Percentiles rank a stretch among this genome's conserved stretches.
Evolutionary conservation across 371 early-diverging fungal genomes (phyloP).

Genomic region (Blastocladiella emersonii): DNA sequence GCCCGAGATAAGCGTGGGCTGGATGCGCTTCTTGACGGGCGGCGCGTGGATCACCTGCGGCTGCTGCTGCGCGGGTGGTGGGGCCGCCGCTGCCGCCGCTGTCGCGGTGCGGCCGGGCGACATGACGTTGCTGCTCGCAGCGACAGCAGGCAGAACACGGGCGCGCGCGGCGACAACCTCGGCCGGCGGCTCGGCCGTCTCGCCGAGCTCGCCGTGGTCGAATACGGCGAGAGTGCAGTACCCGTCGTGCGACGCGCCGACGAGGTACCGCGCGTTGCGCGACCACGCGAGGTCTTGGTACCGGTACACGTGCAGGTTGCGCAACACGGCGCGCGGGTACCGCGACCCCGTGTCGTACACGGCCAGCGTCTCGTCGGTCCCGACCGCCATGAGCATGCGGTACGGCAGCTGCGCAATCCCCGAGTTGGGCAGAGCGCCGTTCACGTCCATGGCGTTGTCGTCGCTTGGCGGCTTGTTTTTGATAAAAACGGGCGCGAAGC

Average conservation of each 20-base stretch:
- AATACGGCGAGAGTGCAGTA: neutral
- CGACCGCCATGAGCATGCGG: conserved; percentile 72
- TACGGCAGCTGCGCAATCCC: conserved; percentile 27
- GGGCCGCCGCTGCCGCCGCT: neutral
- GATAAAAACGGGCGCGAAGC: neutral
- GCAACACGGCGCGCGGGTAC: too few species aligned
- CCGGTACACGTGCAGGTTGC: neutral
- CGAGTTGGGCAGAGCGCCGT: too few species aligned
- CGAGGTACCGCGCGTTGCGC: neutral
- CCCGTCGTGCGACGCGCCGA: neutral
- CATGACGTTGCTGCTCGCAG: too few species aligned
- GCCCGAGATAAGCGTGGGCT: neutral
- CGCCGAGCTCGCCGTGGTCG: neutral
- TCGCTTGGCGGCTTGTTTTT: too few species aligned
- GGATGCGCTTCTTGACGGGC: neutral
- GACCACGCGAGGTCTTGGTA: neutral
- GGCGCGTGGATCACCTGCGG: neutral
- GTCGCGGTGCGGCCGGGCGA: too few species aligned
- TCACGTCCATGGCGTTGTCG: too few species aligned
- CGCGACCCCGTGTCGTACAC: conserved; percentile 72
- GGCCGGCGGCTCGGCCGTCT: too few species aligned
- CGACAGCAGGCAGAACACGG: too few species aligned
- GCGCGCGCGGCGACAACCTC: too few species aligned
- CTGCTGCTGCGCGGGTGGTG: neutral
- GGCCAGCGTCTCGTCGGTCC: conserved; percentile 64